Base-by-base conservation (phyloP, 495 filamentous ascomycete species). In the Oidiodendron maius region DNA sequence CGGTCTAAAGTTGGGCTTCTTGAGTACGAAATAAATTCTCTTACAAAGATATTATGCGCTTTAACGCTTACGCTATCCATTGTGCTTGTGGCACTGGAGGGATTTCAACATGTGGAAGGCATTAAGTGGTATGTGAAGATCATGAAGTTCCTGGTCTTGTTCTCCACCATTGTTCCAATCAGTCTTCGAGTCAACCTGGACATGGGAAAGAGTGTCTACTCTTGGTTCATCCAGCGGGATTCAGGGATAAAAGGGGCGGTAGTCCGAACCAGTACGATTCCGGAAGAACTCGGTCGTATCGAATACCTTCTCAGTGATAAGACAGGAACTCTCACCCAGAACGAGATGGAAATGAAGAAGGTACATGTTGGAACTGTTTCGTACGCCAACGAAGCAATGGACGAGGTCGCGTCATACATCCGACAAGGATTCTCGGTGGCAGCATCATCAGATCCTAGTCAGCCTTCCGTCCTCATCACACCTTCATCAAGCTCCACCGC, bases 341-440 rank as follows among this genome's bases (percentile, higher is more conserved):
- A 99, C 62, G 88, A 96, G 56, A 97, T 97, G 91, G 93, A 96
- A 65, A 78, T 99, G 74, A 95, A 91, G 60, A 99, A 97, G 66
- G 91, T 97, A 22, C 94, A 97, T 58, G 89, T 99, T 50, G 94
- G 94, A 1, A 97, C 93, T 17, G 94, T 97, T 2, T 96, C 91
- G 0, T 99, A 97, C 59, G 94, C 90, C 18, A 93, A 91, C 54
- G 94, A 99, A 63, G 91, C 93, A 2, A 97, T 96, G 94, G 93
- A 96, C 50, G 94, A 97, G 62, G 94, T 99, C 9, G 66, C 79
- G 28, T 81, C 86, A 0, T 96, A 93, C 58, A 76, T 97, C 38
- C 79, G 73, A 51, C 91, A 95, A 60, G 86, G 80, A 22, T 94
- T 96, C 61, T 73, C 81, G 4, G 63, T 72, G 26, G 64, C 74